Evolutionary conservation across 495 filamentous ascomycete species (phyloP).

Genomic region (Talaromyces proteolyticus): DNA sequence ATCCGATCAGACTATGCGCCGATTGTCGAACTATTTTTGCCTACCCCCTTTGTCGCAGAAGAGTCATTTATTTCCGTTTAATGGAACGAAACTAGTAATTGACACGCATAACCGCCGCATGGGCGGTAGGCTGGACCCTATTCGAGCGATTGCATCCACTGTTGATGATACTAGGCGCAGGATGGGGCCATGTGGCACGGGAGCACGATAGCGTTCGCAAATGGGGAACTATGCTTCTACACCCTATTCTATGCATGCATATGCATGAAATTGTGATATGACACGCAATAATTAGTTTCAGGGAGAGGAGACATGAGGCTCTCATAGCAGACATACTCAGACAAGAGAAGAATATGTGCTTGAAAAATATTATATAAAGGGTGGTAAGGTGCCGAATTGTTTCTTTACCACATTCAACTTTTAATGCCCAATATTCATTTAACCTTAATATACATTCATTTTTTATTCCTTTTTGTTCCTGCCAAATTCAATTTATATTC

Average conservation of each 20-base stretch:
- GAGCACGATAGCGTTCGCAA: not conserved
- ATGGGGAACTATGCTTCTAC: not conserved
- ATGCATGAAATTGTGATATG: not conserved
- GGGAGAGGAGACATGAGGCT: not conserved
- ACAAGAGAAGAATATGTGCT: no score
- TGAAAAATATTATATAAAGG: no score
- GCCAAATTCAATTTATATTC: no score
- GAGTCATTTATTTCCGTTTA: no score
- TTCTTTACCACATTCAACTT: no score
- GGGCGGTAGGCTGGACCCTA: not conserved
- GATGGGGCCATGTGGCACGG: not conserved
- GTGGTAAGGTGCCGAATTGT: no score
- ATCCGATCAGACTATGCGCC: no score
- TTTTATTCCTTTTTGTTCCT: no score
- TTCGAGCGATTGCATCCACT: not conserved
- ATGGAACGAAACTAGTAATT: not conserved
- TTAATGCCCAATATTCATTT: no score
- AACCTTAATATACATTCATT: no score
- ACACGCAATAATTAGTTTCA: not conserved
- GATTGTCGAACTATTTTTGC: no score
- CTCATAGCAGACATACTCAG: not conserved
- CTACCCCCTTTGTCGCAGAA: no score
- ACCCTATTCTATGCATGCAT: not conserved
- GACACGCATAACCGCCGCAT: not conserved
- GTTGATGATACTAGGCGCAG: not conserved